phyloP scores from a whole-genome alignment of 257 asterid genomes.

The Primulina huaijiensis region DNA sequence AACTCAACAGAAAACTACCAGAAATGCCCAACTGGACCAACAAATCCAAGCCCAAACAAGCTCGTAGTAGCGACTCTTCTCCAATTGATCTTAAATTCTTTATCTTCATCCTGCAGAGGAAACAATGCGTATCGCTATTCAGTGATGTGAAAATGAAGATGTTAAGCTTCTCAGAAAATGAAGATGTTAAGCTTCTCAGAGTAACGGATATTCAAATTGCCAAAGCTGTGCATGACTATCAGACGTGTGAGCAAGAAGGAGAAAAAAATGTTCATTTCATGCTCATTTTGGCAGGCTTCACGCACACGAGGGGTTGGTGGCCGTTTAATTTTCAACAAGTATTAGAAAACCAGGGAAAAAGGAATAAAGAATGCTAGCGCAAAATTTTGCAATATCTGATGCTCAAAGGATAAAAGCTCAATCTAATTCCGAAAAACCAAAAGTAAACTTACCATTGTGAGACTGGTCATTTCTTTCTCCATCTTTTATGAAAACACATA shows the following conservation, averaged over 20 bases:
- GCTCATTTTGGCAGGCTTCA: background rate
- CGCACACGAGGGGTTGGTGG: background rate
- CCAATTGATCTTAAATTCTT: slow-evolving; percentile 70
- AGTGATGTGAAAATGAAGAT: background rate
- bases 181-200: slow-evolving; percentile 3
- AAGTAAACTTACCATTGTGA: background rate
- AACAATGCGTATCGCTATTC: background rate
- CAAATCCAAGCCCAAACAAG: slow-evolving; percentile 82
- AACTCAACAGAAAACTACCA: slow-evolving; percentile 50
- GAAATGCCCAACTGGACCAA: slow-evolving; percentile 91
- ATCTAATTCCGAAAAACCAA: background rate
- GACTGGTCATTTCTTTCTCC: background rate
- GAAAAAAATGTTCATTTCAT: background rate
- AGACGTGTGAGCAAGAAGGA: slow-evolving; percentile 1
- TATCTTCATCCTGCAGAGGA: slow-evolving; percentile 45
- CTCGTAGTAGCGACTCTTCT: slow-evolving; percentile 81
- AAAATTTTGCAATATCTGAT: background rate
- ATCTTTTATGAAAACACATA: background rate
- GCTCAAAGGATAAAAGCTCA: background rate
- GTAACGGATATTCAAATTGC: background rate
- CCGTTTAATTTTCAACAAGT: background rate
- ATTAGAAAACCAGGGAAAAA: background rate
- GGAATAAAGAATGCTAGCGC: background rate
- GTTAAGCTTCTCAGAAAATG: no score
- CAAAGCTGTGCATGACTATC: slow-evolving; percentile 12